A percentile compares a stretch with the other conserved stretches of the same genome.
phyloP scores from a whole-genome alignment of 2,329 filamentous ascomycete species.

The Fusarium metavorans region DNA sequence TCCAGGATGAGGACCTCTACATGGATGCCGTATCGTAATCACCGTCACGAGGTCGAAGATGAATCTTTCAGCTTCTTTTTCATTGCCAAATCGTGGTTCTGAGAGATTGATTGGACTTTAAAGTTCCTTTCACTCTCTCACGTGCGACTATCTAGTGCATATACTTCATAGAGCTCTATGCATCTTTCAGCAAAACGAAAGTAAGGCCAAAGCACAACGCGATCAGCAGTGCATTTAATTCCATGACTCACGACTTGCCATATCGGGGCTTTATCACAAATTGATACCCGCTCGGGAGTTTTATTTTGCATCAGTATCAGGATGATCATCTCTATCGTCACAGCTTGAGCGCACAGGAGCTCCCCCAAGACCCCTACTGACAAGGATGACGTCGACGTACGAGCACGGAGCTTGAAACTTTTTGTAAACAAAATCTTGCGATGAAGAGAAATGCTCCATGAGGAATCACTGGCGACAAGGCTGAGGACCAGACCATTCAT shows the following conservation, averaged over 20 bases:
- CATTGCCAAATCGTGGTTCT: too few relatives aligned
- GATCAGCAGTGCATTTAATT: neutral
- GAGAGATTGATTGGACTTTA: neutral
- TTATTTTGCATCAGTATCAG: neutral
- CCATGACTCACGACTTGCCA: neutral
- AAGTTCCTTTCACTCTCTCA: neutral
- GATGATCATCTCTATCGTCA: neutral
- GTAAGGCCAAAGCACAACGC: neutral
- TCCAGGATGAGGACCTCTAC: neutral
- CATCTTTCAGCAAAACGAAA: neutral
- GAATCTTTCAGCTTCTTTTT: neutral
- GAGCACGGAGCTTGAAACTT: constrained; percentile 5
- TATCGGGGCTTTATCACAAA: neutral
- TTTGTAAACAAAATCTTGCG: neutral
- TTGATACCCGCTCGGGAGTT: neutral
- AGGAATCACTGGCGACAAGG: constrained; percentile 17
- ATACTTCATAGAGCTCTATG: neutral
- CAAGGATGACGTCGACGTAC: constrained; percentile 20
- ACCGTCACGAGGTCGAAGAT: neutral
- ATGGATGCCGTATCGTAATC: neutral
- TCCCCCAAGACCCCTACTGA: neutral
- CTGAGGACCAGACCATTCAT: constrained; percentile 10
- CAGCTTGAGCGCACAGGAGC: neutral
- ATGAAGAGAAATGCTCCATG: neutral
- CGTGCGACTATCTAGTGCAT: neutral